phyloP scores from a whole-genome alignment of 768 basidiomycete genomes.

The Leucocoprinus sp. region DNA sequence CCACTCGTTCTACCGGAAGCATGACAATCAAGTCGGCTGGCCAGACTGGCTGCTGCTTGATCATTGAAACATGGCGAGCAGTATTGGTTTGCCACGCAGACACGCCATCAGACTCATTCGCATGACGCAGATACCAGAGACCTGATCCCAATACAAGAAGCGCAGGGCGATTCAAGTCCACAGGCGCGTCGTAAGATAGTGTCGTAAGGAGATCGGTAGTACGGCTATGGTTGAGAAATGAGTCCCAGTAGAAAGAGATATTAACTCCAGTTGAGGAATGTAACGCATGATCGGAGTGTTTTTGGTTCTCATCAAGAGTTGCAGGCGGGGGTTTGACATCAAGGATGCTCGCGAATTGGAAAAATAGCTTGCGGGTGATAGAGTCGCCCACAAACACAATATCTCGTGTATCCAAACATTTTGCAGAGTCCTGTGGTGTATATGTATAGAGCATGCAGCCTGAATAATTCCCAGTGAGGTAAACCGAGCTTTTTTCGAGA shows the following conservation, averaged over 20 bases:
- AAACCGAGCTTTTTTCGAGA: background rate
- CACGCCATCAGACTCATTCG: constrained; percentile 63
- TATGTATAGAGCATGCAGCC: constrained; percentile 79
- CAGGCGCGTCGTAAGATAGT: background rate
- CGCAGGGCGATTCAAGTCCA: constrained; percentile 28
- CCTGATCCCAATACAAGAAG: constrained; percentile 81
- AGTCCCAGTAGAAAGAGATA: constrained; percentile 76
- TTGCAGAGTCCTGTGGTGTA: constrained; percentile 39
- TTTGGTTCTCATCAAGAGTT: constrained; percentile 48
- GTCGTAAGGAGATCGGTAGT: constrained; percentile 35
- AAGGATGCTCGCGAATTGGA: constrained; percentile 54
- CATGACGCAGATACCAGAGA: constrained; percentile 82
- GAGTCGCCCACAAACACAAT: constrained; percentile 84
- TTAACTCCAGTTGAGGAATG: constrained; percentile 35
- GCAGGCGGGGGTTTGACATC: constrained; percentile 48
- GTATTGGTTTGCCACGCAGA: constrained; percentile 72
- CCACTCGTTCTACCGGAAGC: constrained; percentile 68
- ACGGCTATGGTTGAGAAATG: constrained; percentile 68
- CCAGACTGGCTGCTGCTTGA: constrained; percentile 25
- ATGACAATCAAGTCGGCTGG: constrained; percentile 71
- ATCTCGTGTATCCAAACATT: constrained; percentile 50
- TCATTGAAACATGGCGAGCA: constrained; percentile 49
- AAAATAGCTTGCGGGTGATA: constrained; percentile 72
- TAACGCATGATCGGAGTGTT: constrained; percentile 60
- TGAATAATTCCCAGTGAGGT: constrained; percentile 19